Base-by-base conservation (phyloP, 129 eudicot species). In the Artemisia argyi region DNA sequence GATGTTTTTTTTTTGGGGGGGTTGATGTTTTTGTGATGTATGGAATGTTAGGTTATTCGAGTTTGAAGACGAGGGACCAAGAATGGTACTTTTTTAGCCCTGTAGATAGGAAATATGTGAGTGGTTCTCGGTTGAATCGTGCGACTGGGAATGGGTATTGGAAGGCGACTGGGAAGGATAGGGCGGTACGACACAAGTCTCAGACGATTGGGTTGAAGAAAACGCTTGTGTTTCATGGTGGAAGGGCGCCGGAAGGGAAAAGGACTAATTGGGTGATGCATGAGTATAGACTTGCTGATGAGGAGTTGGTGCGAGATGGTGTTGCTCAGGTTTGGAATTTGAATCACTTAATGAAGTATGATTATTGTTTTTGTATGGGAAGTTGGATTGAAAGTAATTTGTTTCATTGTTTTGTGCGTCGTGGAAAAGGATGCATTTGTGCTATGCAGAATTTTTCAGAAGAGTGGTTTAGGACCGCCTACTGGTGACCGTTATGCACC, bases 241-340 rank as follows among this genome's bases (percentile, higher is more conserved):
- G 97, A 11, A 81, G 97, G 65, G 97, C 97, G 24, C 97, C 97
- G 0, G 89, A 83, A 80, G 97, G 97, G 54, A 80, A 87, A 59
- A 79, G 97, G 20, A 88, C 97, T 28, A 91, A 91, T 55, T 91
- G 97, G 97, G 97, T 91, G 3, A 91, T 91, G 97, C 97, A 91
- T 77, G 95, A 91, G 71, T 91, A 87, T 67, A 61, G 97, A 75
- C 93, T 91, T 49, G 73, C 71, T 16, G 95, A 85, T 76, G 76
- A 84, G 55, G 97, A 88, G 51, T 72, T 87, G 73, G 90, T 74
- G 73, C 79, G 73, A 75, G 83, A 85, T 20, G 95, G 96, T 32
- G 80, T 87, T 35, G 67, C 73, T 14, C 88, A 89, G 98, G 98
- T 93, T 73, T 66, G 76, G 62, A 53, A 56, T 55, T 16, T 47